Evolutionary conservation across 371 early-diverging fungal species (phyloP).

Genomic region (Mucor sp.): DNA sequence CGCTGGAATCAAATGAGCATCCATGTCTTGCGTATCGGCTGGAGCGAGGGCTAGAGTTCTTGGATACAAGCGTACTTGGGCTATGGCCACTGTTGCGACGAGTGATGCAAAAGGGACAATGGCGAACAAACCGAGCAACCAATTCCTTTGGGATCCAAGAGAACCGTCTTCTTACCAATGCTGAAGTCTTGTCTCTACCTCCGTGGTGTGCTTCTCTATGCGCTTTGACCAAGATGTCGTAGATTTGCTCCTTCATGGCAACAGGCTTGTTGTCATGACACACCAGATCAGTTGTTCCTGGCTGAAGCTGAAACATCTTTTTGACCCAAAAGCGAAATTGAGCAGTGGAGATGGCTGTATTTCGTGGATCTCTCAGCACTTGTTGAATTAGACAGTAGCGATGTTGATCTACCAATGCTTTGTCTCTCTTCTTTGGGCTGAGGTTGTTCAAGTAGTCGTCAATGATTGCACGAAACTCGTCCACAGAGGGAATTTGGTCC

Average conservation of each 20-base stretch:
- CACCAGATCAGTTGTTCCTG: constrained; percentile 45
- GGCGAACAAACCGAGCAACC: constrained; percentile 39
- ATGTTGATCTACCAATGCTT: constrained; percentile 57
- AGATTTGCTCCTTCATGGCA: constrained; percentile 62
- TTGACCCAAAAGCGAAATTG: constrained; percentile 71
- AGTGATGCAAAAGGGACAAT: constrained; percentile 40
- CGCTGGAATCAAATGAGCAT: constrained; percentile 21
- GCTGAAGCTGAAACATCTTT: constrained; percentile 62
- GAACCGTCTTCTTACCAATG: constrained; percentile 49
- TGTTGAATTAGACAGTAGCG: constrained; percentile 58
- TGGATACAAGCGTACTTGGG: constrained; percentile 17
- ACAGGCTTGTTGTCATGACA: constrained; percentile 64
- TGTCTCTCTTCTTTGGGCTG: constrained; percentile 65
- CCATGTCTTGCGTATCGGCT: constrained; percentile 20
- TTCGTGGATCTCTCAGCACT: constrained; percentile 59
- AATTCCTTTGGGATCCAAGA: constrained; percentile 43
- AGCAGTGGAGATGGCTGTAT: constrained; percentile 64
- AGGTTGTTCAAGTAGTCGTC: constrained; percentile 56
- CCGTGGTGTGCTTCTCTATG: constrained; percentile 65
- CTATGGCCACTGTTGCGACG: constrained; percentile 39
- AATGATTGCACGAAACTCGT: constrained; percentile 45
- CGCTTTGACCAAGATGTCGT: constrained; percentile 58
- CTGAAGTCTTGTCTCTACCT: constrained; percentile 68
- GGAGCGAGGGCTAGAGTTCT: constrained; percentile 21
- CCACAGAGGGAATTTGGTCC: constrained; percentile 43